Base-by-base conservation (phyloP, 306 rosid genomes). In the Prunus davidiana region DNA sequence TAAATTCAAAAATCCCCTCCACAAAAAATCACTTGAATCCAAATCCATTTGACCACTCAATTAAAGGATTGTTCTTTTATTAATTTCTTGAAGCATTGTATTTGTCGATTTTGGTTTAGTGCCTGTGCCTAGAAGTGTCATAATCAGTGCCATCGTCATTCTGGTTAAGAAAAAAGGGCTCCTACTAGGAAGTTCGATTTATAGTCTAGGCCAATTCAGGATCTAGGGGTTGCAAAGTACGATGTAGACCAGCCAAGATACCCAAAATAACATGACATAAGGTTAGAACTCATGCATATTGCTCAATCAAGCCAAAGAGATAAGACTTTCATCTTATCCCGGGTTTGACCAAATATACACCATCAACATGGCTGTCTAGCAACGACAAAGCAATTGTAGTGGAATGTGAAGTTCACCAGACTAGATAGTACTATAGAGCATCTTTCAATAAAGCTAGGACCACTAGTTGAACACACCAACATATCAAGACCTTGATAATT, bases 191-290 rank as follows among this genome's bases (percentile, higher is more conserved):
- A 57, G 11, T 52, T 58, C 41, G 56, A 57, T 41, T 72, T 22
- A 56, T 14, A 58, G 76, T 24, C 6, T 16, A 72, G 15, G 9
- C 66, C 15, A 56, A 34, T 20, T 22, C 24, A 56, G 76, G 30
- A 72, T 52, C 19, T 47, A 58, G 55, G 58, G 69, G 20, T 60
- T 62, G 61, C 45, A 56, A 50, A 71, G 63, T 24, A 60, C 64
- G 86, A 74, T 66, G 54, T 28, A 30, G 74, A 78, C 80, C 12
- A 58, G 73, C 58, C 8, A 58, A 71, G 67, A 25, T 83, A 76
- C 75, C 80, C 65, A 58, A 50, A 19, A 56, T 28, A 41, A 57
- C 30, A 76, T 24, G 61, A 57, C 72, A 76, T 54, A 52, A 71
- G 71, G 11, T 75, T 79, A 47, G 72, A 79, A 67, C 67, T 34